phyloP scores from a whole-genome alignment of 192 early-diverging fungal species.

The Rhizophlyctis rosea region DNA sequence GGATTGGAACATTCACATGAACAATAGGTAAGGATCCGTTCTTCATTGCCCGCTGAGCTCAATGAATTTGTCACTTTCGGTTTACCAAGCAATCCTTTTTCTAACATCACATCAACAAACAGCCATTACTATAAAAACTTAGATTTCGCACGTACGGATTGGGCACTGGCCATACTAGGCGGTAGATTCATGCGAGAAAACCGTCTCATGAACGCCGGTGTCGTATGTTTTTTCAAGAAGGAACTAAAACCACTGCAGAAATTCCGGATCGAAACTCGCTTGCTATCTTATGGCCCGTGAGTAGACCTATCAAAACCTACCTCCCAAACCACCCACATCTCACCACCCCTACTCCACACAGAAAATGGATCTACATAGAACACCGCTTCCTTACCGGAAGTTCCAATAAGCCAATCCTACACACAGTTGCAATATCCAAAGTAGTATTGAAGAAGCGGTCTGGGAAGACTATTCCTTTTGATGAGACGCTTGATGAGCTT shows the following conservation, averaged over 20 bases:
- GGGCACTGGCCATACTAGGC: conserved; percentile 8
- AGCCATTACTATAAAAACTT: conserved; percentile 14
- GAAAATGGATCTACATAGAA: conserved; percentile 17
- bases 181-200: not conserved
- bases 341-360: not conserved
- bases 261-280: conserved; percentile 1
- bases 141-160: conserved; percentile 18
- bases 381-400: not conserved
- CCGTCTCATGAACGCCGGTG: conserved; percentile 6
- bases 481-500: not conserved
- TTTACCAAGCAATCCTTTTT: no score
- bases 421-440: conserved; percentile 12
- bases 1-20: conserved; percentile 20
- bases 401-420: not conserved
- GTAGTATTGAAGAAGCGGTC: conserved; percentile 9
- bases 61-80: no score
- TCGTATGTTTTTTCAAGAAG: not conserved
- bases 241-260: conserved; percentile 12
- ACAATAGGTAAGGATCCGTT: conserved; percentile 5
- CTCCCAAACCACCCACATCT: not conserved
- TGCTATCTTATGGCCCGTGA: conserved; percentile 10
- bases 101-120: no score
- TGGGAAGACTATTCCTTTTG: conserved; percentile 15
- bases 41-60: no score
- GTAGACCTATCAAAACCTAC: not conserved